Evolutionary conservation across 2,329 filamentous ascomycete genomes (phyloP).

Genomic region (Cadophora malorum): DNA sequence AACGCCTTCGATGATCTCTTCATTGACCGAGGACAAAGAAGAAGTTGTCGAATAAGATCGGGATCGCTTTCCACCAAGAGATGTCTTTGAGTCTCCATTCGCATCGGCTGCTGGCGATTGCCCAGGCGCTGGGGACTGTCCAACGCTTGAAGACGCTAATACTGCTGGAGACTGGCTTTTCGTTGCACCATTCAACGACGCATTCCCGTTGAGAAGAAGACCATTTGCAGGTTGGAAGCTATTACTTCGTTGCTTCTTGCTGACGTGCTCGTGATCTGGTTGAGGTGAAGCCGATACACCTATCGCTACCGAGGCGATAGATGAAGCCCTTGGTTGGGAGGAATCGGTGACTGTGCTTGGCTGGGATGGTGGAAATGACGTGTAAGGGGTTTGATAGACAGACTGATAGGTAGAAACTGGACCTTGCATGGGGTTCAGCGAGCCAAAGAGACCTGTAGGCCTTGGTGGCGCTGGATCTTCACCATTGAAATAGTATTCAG

Average conservation of each 20-base stretch:
- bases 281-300: slow-evolving; percentile 33
- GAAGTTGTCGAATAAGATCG: slow-evolving; percentile 46
- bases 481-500: slow-evolving; percentile 57
- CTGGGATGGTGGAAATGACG: slow-evolving; percentile 17
- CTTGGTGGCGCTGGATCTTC: slow-evolving; percentile 39
- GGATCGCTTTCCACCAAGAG: slow-evolving; percentile 29
- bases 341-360: slow-evolving; percentile 20
- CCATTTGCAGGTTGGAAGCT: slow-evolving; percentile 30
- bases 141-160: not conserved
- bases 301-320: slow-evolving; percentile 11
- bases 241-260: slow-evolving; percentile 40
- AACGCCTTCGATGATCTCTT: slow-evolving; percentile 37
- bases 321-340: slow-evolving; percentile 13
- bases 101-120: slow-evolving; percentile 5
- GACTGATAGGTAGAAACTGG: slow-evolving; percentile 32
- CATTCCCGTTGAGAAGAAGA: slow-evolving; percentile 34
- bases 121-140: slow-evolving; percentile 2
- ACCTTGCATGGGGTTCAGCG: slow-evolving; percentile 30
- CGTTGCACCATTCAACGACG: slow-evolving; percentile 13
- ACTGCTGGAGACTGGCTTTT: slow-evolving; percentile 19
- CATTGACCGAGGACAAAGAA: slow-evolving; percentile 48
- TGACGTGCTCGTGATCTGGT: slow-evolving; percentile 32
- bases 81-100: slow-evolving; percentile 22
- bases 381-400: slow-evolving; percentile 38
- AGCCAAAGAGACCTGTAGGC: slow-evolving; percentile 21